Evolutionary conservation across 805 yeast genomes (phyloP).

Genomic region (Ogataea paradorogensis): DNA sequence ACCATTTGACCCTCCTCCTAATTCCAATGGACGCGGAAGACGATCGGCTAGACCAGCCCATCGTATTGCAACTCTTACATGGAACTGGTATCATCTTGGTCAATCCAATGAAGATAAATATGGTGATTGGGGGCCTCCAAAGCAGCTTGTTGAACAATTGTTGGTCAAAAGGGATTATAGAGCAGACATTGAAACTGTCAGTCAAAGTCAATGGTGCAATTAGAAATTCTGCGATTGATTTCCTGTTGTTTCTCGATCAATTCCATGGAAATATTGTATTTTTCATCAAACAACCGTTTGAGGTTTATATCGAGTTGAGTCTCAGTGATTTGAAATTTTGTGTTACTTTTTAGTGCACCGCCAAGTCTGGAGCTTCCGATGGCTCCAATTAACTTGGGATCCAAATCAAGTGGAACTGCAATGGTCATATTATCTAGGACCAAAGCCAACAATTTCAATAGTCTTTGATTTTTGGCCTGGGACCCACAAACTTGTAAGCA

Average conservation of each 20-base stretch:
- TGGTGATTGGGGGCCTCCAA: slow-evolving; percentile 44
- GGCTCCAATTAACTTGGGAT: slow-evolving; percentile 18
- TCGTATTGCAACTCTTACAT: slow-evolving; percentile 86
- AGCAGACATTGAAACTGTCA: slow-evolving; percentile 33
- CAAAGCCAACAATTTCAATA: slow-evolving; percentile 33
- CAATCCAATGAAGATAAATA: slow-evolving; percentile 32
- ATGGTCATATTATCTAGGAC: slow-evolving; percentile 22
- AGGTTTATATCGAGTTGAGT: neutral
- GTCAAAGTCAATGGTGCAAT: slow-evolving; percentile 34
- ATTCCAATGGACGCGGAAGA: slow-evolving; percentile 41
- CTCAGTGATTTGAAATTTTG: neutral
- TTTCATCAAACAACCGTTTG: slow-evolving; percentile 12
- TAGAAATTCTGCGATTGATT: slow-evolving; percentile 8
- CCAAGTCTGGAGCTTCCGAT: slow-evolving; percentile 16
- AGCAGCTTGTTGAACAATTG: slow-evolving; percentile 47
- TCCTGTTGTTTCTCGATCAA: slow-evolving; percentile 18
- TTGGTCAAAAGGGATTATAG: slow-evolving; percentile 49
- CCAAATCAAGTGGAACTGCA: slow-evolving; percentile 2
- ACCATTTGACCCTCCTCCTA: slow-evolving; percentile 88
- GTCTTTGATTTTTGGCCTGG: slow-evolving; percentile 46
- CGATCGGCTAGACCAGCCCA: slow-evolving; percentile 67
- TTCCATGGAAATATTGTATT: slow-evolving; percentile 12
- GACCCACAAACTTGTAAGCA: slow-evolving; percentile 49
- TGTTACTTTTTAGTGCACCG: neutral
- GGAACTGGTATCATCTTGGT: slow-evolving; percentile 71